phyloP scores from a whole-genome alignment of 2,329 filamentous ascomycete genomes.

The Penicillium vulpinum region DNA sequence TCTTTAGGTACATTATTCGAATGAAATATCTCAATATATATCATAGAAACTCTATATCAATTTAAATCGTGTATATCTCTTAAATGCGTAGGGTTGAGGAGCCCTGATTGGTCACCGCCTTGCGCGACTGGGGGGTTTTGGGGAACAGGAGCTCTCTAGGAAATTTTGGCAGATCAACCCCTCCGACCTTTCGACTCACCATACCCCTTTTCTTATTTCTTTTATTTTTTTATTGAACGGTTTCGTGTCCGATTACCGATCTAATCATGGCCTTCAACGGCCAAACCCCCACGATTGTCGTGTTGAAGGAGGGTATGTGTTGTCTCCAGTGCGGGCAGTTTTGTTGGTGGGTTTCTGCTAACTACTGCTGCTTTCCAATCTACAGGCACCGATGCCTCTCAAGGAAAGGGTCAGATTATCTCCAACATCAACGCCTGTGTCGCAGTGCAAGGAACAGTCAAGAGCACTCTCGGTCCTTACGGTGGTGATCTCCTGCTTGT shows the following conservation, averaged over 20 bases:
- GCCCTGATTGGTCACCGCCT: slow-evolving; percentile 39
- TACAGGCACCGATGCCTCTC: slow-evolving; percentile 91
- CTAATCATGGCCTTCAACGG: slow-evolving; percentile 87
- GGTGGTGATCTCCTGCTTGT: slow-evolving; percentile 95
- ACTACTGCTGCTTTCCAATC: slow-evolving; percentile 21
- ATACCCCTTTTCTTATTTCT: slow-evolving; percentile 27
- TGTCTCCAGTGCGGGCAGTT: slow-evolving; percentile 22
- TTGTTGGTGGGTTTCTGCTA: slow-evolving; percentile 29
- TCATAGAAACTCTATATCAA: background rate
- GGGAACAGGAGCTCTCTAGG: slow-evolving; percentile 41
- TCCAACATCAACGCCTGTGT: slow-evolving; percentile 99
- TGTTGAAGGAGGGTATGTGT: slow-evolving; percentile 88
- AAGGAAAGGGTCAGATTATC: slow-evolving; percentile 93
- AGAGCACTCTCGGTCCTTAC: slow-evolving; percentile 92
- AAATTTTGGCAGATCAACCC: slow-evolving; percentile 46
- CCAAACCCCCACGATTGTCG: slow-evolving; percentile 96
- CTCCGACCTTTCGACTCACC: slow-evolving; percentile 30
- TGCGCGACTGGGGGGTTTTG: slow-evolving; percentile 31
- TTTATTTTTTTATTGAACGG: slow-evolving; percentile 17
- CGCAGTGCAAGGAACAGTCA: slow-evolving; percentile 92
- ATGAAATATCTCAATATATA: background rate
- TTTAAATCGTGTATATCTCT: background rate
- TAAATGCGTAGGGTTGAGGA: slow-evolving; percentile 8
- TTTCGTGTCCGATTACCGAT: slow-evolving; percentile 24
- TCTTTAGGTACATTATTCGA: background rate